phyloP scores from a whole-genome alignment of 1,139 yeast genomes.

The Insectozyma bohioensis region DNA sequence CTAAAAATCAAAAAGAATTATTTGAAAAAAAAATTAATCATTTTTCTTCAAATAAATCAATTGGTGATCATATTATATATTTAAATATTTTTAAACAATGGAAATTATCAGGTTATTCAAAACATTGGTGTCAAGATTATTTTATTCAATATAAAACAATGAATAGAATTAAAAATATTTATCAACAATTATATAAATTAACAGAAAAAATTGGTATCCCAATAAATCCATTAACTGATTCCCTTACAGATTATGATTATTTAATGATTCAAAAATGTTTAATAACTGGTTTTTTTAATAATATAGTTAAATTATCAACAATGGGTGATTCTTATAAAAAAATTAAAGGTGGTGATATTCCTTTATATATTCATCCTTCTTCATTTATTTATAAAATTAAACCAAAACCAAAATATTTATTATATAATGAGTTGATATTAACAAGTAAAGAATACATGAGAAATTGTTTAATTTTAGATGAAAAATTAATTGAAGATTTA shows the following conservation, averaged over 20 bases:
- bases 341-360: slow-evolving; percentile 31
- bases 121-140: slow-evolving; percentile 86
- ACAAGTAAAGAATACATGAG: slow-evolving; percentile 91
- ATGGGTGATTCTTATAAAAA: slow-evolving; percentile 73
- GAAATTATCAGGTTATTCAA: slow-evolving; percentile 68
- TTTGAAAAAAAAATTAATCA: slow-evolving; percentile 64
- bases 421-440: slow-evolving; percentile 82
- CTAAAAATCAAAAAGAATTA: slow-evolving; percentile 64
- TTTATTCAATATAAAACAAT: slow-evolving; percentile 76
- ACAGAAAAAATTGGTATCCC: slow-evolving; percentile 60
- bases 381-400: slow-evolving; percentile 58
- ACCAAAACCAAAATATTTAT: slow-evolving; percentile 69
- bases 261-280: slow-evolving; percentile 60
- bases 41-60: slow-evolving; percentile 28
- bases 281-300: slow-evolving; percentile 80
- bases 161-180: slow-evolving; percentile 66
- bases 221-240: slow-evolving; percentile 17
- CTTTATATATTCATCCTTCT: slow-evolving; percentile 83
- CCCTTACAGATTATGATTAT: slow-evolving; percentile 14
- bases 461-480: slow-evolving; percentile 72
- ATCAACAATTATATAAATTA: slow-evolving; percentile 65
- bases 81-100: slow-evolving; percentile 77
- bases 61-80: slow-evolving; percentile 76
- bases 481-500: slow-evolving; percentile 18
- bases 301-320: slow-evolving; percentile 67